A percentile compares a stretch with the other conserved stretches of the same genome.
phyloP scores from a whole-genome alignment of 768 basidiomycete genomes.

The Xerocomus spinulosus region DNA sequence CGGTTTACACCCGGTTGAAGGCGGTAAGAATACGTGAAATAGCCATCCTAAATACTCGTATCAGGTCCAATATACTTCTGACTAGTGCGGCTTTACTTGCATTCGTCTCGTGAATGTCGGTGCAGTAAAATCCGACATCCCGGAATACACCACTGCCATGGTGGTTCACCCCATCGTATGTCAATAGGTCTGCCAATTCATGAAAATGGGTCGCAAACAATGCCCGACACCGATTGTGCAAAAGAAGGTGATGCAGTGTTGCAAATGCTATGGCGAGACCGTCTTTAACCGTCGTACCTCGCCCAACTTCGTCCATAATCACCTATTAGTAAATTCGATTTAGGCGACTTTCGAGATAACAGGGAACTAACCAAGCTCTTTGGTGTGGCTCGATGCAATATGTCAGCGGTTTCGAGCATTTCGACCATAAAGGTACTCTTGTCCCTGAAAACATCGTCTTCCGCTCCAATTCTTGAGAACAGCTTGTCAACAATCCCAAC shows the following conservation, averaged over 20 bases:
- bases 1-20: conserved; percentile 81
- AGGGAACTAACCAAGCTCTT: conserved; percentile 64
- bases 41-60: conserved; percentile 49
- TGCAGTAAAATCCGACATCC: conserved; percentile 82
- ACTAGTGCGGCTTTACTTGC: conserved; percentile 40
- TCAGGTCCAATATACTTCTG: not conserved
- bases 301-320: conserved; percentile 99
- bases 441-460: conserved; percentile 91
- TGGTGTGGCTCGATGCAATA: conserved; percentile 77
- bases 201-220: conserved; percentile 99
- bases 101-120: conserved; percentile 73
- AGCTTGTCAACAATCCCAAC: conserved; percentile 87
- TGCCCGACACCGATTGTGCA: conserved; percentile 70
- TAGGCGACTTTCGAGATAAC: not conserved
- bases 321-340: conserved; percentile 47
- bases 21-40: conserved; percentile 81
- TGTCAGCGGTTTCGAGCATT: conserved; percentile 92
- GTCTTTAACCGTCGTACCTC: conserved; percentile 90
- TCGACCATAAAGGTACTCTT: conserved; percentile 98
- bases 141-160: conserved; percentile 46
- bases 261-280: conserved; percentile 94
- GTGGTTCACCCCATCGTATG: conserved; percentile 42
- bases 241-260: conserved; percentile 74
- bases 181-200: conserved; percentile 83
- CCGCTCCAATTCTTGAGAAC: conserved; percentile 92